Evolutionary conservation across 805 yeast species (phyloP).

Genomic region (Diddensiella transvaalensis): DNA sequence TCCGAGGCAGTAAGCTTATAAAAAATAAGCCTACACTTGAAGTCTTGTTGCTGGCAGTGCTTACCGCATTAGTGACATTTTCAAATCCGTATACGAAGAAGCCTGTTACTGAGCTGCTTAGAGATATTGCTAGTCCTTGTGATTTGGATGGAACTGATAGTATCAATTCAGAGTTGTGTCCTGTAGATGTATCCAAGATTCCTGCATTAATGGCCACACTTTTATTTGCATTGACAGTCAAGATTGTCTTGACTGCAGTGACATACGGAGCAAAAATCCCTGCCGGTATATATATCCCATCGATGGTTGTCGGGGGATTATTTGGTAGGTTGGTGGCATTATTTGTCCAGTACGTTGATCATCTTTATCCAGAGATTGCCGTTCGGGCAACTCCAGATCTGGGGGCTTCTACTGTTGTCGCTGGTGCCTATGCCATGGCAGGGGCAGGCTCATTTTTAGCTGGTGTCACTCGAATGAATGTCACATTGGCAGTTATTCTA

Average conservation of each 20-base stretch:
- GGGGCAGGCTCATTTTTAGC: conserved; percentile 96
- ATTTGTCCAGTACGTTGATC: conserved; percentile 39
- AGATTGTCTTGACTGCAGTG: conserved; percentile 45
- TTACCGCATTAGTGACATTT: conserved; percentile 47
- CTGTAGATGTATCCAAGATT: conserved; percentile 29
- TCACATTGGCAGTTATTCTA: conserved; percentile 91
- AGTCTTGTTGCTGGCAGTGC: conserved; percentile 41
- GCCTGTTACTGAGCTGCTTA: conserved; percentile 47
- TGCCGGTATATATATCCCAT: conserved; percentile 59
- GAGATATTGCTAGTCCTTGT: conserved; percentile 51
- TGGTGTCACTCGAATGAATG: conserved; percentile 90
- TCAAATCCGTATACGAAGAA: conserved; percentile 48
- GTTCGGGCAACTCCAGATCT: conserved; percentile 54
- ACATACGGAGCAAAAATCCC: conserved; percentile 60
- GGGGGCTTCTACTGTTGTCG: conserved; percentile 85
- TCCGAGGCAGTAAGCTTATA: conserved; percentile 36
- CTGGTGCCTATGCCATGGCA: conserved; percentile 91
- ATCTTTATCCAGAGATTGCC: conserved; percentile 24
- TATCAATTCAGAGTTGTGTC: conserved; percentile 25
- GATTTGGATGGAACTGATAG: conserved; percentile 10
- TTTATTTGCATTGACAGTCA: conserved; percentile 42
- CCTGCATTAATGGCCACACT: conserved; percentile 36
- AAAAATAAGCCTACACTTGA: conserved; percentile 42
- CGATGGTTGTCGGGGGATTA: conserved; percentile 60
- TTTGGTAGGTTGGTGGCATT: conserved; percentile 52